Conservation (phyloP, 176 grass and related monocot genomes). For the Melocanna baccifera region DNA sequence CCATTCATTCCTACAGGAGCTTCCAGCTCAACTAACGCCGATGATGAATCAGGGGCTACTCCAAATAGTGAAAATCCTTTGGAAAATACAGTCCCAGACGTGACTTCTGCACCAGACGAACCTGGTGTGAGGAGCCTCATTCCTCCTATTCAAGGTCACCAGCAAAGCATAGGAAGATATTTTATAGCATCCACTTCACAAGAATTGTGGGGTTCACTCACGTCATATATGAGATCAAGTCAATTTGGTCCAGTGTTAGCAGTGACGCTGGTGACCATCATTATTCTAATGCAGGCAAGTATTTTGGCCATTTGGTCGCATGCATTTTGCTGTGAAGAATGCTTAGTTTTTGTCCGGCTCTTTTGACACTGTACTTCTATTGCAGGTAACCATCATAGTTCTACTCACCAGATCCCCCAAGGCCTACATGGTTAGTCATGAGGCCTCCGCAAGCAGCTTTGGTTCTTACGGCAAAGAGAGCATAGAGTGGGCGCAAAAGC, state of each 20-base stretch:
- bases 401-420: slow-evolving; percentile 72
- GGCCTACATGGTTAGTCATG: slow-evolving; percentile 55
- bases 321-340: neutral
- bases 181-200: slow-evolving; percentile 31
- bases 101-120: slow-evolving; percentile 16
- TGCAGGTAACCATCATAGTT: slow-evolving; percentile 75
- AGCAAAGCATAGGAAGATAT: slow-evolving; percentile 42
- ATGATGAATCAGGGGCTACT: slow-evolving; percentile 29
- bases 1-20: slow-evolving; percentile 18
- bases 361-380: slow-evolving; percentile 10
- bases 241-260: slow-evolving; percentile 53
- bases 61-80: slow-evolving; percentile 24
- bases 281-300: slow-evolving; percentile 84
- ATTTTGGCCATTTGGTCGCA: neutral
- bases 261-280: slow-evolving; percentile 47
- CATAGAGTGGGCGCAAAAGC: slow-evolving; percentile 60
- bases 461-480: slow-evolving; percentile 46
- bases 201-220: slow-evolving; percentile 51
- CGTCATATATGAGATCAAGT: slow-evolving; percentile 51
- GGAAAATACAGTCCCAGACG: slow-evolving; percentile 31
- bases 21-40: slow-evolving; percentile 5
- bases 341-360: neutral
- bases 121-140: slow-evolving; percentile 32
- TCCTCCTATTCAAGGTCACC: slow-evolving; percentile 33
- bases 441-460: slow-evolving; percentile 25